phyloP scores from a whole-genome alignment of 2,329 filamentous ascomycete genomes.

The Ophiocordyceps camponoti-floridani region DNA sequence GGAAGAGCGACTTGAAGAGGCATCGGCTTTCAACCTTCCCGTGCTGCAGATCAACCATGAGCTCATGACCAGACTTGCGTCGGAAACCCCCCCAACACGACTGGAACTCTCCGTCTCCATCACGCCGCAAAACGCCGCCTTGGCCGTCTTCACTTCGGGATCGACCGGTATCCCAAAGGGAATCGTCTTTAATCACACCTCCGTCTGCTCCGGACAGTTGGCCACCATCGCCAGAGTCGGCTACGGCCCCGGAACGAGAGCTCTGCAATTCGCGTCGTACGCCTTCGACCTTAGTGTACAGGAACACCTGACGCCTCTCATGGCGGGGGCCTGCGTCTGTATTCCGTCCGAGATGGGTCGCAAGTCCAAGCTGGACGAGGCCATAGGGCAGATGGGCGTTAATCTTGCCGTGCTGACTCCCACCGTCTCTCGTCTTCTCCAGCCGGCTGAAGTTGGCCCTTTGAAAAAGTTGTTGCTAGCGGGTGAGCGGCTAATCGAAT shows the following conservation, averaged over 20 bases:
- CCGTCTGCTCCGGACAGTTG: slow-evolving; percentile 5
- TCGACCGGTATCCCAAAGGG: neutral
- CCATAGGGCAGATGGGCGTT: slow-evolving; percentile 22
- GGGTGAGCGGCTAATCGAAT: neutral
- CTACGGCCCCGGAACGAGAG: slow-evolving; percentile 20
- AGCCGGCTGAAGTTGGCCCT: slow-evolving; percentile 23
- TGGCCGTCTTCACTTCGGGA: neutral
- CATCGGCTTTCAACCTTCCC: neutral
- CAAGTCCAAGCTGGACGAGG: slow-evolving; percentile 28
- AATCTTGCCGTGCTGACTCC: slow-evolving; percentile 33
- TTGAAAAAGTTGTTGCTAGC: slow-evolving; percentile 22
- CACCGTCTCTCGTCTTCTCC: slow-evolving; percentile 27
- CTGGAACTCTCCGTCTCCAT: neutral
- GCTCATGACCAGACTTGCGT: neutral
- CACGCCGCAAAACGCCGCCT: neutral
- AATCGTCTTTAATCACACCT: slow-evolving; percentile 3
- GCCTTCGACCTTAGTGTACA: slow-evolving; percentile 35
- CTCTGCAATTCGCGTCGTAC: slow-evolving; percentile 30
- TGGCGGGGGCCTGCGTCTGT: slow-evolving; percentile 30
- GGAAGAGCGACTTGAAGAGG: neutral
- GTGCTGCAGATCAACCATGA: neutral
- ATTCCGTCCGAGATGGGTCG: slow-evolving; percentile 35
- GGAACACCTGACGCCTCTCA: slow-evolving; percentile 32
- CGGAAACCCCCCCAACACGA: neutral
- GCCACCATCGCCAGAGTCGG: slow-evolving; percentile 12